Percentiles rank a stretch among this genome's conserved stretches.
Evolutionary conservation across 768 basidiomycete genomes (phyloP).

Genomic region (Grammothele lineata): DNA sequence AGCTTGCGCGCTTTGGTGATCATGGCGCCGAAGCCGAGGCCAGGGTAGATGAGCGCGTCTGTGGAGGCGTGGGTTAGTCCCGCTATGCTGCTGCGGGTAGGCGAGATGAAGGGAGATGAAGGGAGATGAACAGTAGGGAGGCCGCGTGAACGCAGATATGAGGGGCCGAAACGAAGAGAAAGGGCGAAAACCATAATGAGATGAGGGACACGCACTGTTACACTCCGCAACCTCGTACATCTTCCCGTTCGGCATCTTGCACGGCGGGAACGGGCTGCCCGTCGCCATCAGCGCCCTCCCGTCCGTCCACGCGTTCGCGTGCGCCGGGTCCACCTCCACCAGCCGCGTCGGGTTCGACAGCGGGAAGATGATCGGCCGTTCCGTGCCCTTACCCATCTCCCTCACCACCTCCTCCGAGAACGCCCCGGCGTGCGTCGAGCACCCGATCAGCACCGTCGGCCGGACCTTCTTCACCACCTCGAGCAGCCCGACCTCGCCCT

Average conservation of each 20-base stretch:
- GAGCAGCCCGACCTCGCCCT: conserved; percentile 48
- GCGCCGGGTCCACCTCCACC: conserved; percentile 69
- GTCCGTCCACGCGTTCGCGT: conserved; percentile 73
- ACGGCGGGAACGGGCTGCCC: conserved; percentile 79
- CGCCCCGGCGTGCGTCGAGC: conserved; percentile 71
- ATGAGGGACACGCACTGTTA: conserved; percentile 43
- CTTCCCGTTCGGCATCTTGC: conserved; percentile 61
- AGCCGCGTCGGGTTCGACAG: conserved; percentile 77
- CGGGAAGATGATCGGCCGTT: conserved; percentile 80
- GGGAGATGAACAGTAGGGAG: background rate
- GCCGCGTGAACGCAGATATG: background rate
- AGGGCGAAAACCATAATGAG: background rate
- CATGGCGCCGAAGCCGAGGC: conserved; percentile 78
- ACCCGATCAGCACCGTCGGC: conserved; percentile 84
- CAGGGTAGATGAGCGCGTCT: conserved; percentile 83
- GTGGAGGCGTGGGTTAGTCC: background rate
- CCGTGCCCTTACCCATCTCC: conserved; percentile 63
- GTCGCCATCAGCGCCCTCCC: conserved; percentile 80
- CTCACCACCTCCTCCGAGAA: conserved; percentile 72
- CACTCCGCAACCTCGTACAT: conserved; percentile 70
- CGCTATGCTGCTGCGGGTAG: no score
- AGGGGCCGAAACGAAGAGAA: no score
- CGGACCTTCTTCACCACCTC: conserved; percentile 68
- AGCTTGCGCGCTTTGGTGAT: conserved; percentile 58
- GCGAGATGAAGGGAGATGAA: background rate